A percentile compares a stretch with the other conserved stretches of the same genome.
Conservation (phyloP, 345 rosid species). For the Microthlaspi erraticum region DNA sequence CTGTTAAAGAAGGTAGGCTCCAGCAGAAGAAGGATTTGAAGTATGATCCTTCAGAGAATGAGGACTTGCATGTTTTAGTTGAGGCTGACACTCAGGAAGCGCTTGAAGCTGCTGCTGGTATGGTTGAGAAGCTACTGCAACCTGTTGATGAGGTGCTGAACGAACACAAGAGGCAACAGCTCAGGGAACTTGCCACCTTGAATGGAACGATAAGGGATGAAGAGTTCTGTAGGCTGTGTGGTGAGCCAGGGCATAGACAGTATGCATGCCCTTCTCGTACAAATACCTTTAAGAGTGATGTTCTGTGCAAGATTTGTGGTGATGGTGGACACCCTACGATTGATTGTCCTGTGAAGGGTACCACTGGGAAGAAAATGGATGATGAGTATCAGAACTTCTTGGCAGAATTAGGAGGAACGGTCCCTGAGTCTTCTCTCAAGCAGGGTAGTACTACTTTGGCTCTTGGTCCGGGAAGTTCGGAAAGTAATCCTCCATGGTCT, state of each 20-base stretch:
- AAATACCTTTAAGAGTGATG: constrained; percentile 95
- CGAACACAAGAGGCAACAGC: constrained; percentile 98
- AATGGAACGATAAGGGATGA: constrained; percentile 99
- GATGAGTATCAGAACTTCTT: constrained; percentile 96
- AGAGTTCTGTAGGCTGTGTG: constrained; percentile 89
- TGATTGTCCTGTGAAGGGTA: constrained; percentile 95
- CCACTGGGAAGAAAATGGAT: constrained; percentile 96
- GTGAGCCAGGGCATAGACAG: constrained; percentile 95
- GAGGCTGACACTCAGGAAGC: constrained; percentile 96
- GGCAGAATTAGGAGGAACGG: constrained; percentile 89
- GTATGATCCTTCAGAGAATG: constrained; percentile 90
- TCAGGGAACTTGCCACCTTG: constrained; percentile 93
- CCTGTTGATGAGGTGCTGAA: constrained; percentile 97
- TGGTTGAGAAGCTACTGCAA: constrained; percentile 96
- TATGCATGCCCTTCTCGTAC: constrained; percentile 90
- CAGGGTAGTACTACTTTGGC: constrained; percentile 63
- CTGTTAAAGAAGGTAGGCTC: constrained; percentile 88
- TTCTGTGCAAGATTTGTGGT: constrained; percentile 97
- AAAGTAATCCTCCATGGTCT: constrained; percentile 91
- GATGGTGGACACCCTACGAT: constrained; percentile 99
- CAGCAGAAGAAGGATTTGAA: constrained; percentile 96
- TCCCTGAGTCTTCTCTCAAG: constrained; percentile 89
- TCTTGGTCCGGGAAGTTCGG: constrained; percentile 69
- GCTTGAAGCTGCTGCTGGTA: constrained; percentile 91
- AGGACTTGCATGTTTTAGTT: constrained; percentile 96